Evolutionary conservation across 176 grass and related monocot species (phyloP), one percentile per base, ranked within the genome.

Genomic region (Metroxylon sagu): DNA sequence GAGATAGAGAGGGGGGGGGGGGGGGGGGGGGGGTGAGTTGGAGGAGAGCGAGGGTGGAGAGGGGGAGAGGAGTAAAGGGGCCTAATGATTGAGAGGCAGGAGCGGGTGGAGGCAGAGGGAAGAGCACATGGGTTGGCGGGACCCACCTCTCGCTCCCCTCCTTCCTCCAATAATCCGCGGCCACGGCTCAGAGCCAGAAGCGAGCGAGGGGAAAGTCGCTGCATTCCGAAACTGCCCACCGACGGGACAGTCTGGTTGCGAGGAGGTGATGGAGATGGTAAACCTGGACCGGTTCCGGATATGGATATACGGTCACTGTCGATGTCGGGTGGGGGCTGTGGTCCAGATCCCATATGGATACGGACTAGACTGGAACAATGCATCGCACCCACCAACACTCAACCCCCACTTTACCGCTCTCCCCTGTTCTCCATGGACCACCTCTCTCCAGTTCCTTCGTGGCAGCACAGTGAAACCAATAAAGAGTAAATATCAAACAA

Each of bases 101-200:
- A 68, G 52, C 50, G 51, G 65, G 65, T 68, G 65, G 65, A 68
- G 65, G 31, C 51, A 55, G 65, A 56, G 52, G 65, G 50, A 68
- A 56, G 65, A 68, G 65, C 65, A 68, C 52, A 68, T 68, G 50
- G 64, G 29, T 0, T 54, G 51, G n/a, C 35, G 65, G 52, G 65
- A 29, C 7, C 52, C 29, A 54, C 28, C 18, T 48, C 28, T 19
- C 3, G 5, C 5, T 65, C 19, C 1, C 26, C 35, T 4, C 5
- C n/a, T 1, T 0, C 16, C 7, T 48, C 30, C 2, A 12, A 14
- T 43, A 0, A 43, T 43, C 35, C 8, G 1, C 1, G 1, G 35
- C 35, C 35, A 43, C 35, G 35, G 2, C 8, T 10, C 35, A 7
- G 8, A 14, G 8, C 35, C 35, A 43, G 12, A 43, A 43, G 21